Base-by-base conservation (phyloP, 129 eudicot genomes). In the Smallanthus sonchifolius region DNA sequence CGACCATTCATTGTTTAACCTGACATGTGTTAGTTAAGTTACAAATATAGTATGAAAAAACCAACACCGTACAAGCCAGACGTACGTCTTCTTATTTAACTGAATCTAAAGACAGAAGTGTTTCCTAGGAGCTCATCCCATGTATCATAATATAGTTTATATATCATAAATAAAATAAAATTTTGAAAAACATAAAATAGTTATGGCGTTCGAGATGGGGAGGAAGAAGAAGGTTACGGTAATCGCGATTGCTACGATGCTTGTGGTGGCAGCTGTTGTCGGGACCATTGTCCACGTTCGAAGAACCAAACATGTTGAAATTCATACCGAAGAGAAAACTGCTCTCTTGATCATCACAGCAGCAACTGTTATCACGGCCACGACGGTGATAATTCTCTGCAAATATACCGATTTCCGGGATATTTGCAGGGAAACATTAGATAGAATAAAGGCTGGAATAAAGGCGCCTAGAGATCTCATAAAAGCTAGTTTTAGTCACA, bases 221-320 rank as follows among this genome's bases (percentile, higher is more conserved):
- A 37, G 51, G 19, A 78, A 61, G 72, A 88, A 81, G 82, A 83
- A 77, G 77, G 13, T 77, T 36, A 67, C 84, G 0, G 51, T 84
- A 0, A 72, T 85, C 44, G 86, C 79, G 10, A 15, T 89, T 1
- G 83, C 83, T 17, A 79, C 91, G 17, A 61, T 91, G 8, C 86
- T 91, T 17, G 71, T 92, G 66, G 91, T 85, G 39, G 97, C 86
- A 5, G 69, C 81, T 16, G 75, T 89, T 14, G 87, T 82, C 0
- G 89, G 86, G 10, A 87, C 83, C 24, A 76, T 84, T 1, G 73
- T 84, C 13, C 70, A 77, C 10, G 66, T 70, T 42, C 49, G 67
- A 45, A 70, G 70, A 15, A 60, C 40, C 39, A 73, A 48, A 20
- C 14, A 28, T n/a, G 4, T 60, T 0, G 72, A 70, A 30, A 72